Percentiles rank a stretch among this genome's conserved stretches.
Conservation (phyloP, 2,329 filamentous ascomycete genomes). For the Epichloe sylvatica region DNA sequence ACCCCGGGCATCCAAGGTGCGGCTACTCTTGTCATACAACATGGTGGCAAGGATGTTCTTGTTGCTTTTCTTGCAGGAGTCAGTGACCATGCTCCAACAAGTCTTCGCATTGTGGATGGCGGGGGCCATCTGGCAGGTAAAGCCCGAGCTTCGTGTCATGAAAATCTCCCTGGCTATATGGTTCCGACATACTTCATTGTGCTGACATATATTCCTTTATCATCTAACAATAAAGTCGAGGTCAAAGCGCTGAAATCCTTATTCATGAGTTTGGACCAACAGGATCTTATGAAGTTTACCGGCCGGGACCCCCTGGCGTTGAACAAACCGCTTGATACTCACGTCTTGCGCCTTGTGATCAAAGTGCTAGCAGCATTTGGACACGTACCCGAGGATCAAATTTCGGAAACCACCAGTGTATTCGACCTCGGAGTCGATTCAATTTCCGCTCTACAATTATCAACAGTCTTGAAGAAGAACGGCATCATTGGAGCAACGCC, state of each 20-base stretch:
- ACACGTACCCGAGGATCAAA: constrained; percentile 24
- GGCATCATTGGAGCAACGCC: constrained; percentile 50
- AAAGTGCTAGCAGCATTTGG: constrained; percentile 40
- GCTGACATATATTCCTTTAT: constrained; percentile 60
- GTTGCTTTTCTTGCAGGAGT: constrained; percentile 52
- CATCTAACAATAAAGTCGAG: constrained; percentile 82
- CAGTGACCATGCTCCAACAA: not conserved
- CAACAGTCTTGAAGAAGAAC: constrained; percentile 45
- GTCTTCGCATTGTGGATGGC: constrained; percentile 15
- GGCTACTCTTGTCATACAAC: constrained; percentile 59
- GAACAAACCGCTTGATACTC: constrained; percentile 17
- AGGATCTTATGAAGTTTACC: constrained; percentile 46
- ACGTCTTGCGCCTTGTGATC: constrained; percentile 34
- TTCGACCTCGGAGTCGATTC: constrained; percentile 85
- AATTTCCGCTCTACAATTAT: constrained; percentile 63
- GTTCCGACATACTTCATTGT: constrained; percentile 71
- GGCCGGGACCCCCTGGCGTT: constrained; percentile 13
- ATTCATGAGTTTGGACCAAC: constrained; percentile 46
- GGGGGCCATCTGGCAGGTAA: constrained; percentile 25
- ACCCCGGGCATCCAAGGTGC: constrained; percentile 49
- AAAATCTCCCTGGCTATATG: constrained; percentile 71
- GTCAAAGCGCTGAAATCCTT: constrained; percentile 52
- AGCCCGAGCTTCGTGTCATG: constrained; percentile 50
- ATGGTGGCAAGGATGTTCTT: constrained; percentile 68
- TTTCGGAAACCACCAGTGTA: constrained; percentile 49